These are phyloP conservation scores for Citrus unshiu DNA, from an alignment of 345 rosid genomes.

Conservation along the genomic window DNA sequence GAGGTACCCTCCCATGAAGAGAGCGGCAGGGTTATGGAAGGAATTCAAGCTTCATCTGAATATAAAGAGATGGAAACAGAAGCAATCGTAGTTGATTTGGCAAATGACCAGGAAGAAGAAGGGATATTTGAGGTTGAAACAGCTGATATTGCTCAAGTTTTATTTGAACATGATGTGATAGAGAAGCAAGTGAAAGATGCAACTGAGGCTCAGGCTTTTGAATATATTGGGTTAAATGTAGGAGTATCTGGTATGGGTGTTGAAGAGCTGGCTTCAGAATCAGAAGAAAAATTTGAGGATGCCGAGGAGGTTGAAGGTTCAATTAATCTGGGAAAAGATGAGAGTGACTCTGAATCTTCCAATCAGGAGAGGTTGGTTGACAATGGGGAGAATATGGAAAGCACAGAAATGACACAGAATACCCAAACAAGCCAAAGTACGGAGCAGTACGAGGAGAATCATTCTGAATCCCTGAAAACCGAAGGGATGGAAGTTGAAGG, in stretches of 20 bases:
- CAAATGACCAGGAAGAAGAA: slow-evolving; percentile 29
- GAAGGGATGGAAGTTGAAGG: slow-evolving; percentile 42
- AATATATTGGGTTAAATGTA: slow-evolving; percentile 22
- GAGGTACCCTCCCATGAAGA: slow-evolving; percentile 23
- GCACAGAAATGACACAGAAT: slow-evolving; percentile 18
- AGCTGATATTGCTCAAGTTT: slow-evolving; percentile 32
- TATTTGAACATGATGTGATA: slow-evolving; percentile 29
- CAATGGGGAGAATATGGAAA: slow-evolving; percentile 21
- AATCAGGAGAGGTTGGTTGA: slow-evolving; percentile 29
- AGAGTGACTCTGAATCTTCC: slow-evolving; percentile 19
- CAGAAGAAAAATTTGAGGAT: slow-evolving; percentile 34
- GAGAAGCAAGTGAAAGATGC: slow-evolving; percentile 34
- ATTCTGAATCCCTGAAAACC: slow-evolving; percentile 29
- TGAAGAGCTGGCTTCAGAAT: slow-evolving; percentile 40
- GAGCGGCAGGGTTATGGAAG: slow-evolving; percentile 23
- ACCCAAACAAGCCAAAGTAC: slow-evolving; percentile 23
- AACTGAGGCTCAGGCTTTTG: slow-evolving; percentile 26
- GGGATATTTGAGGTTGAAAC: slow-evolving; percentile 40
- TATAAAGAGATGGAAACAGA: slow-evolving; percentile 36
- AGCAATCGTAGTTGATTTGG: slow-evolving; percentile 34
- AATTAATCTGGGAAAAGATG: slow-evolving; percentile 27
- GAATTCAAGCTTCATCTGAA: slow-evolving; percentile 25
- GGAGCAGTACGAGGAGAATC: slow-evolving; percentile 35
- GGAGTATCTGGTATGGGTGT: slow-evolving; percentile 25
- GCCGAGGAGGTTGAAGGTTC: slow-evolving; percentile 24